These are phyloP conservation scores for Tetrapisispora pingtungensis DNA, from an alignment of 805 yeast species.

Conservation along the genomic window DNA sequence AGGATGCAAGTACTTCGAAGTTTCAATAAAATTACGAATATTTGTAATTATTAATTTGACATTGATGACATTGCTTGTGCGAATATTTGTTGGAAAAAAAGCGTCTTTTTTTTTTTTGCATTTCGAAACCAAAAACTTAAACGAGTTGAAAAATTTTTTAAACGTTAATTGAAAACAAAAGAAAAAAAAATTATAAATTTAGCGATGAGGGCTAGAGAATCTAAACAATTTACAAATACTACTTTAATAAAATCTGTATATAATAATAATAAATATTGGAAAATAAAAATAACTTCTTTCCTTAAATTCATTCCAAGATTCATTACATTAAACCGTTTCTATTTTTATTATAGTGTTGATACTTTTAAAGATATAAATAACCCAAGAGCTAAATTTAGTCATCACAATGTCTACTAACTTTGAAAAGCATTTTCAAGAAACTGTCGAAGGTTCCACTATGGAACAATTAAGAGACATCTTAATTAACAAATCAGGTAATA, in stretches of 20 bases:
- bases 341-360: too few relatives aligned
- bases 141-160: conserved; percentile 1
- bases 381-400: not conserved
- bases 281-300: too few relatives aligned
- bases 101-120: not conserved
- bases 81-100: not conserved
- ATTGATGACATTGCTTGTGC: not conserved
- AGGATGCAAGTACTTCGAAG: too few relatives aligned
- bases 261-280: not conserved
- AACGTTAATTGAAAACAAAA: not conserved
- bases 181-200: not conserved
- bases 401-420: conserved; percentile 29
- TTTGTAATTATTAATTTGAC: too few relatives aligned
- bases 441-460: conserved; percentile 34
- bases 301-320: too few relatives aligned
- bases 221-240: not conserved
- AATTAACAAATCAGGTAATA: conserved; percentile 40
- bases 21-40: too few relatives aligned
- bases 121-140: not conserved
- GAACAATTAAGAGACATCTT: conserved; percentile 67
- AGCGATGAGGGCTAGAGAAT: not conserved
- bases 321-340: too few relatives aligned
- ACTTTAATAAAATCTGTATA: not conserved
- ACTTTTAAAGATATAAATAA: too few relatives aligned
- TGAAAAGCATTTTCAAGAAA: conserved; percentile 29